Evolutionary conservation across 2,329 filamentous ascomycete genomes (phyloP).

Genomic region (Karstenula rhodostoma): DNA sequence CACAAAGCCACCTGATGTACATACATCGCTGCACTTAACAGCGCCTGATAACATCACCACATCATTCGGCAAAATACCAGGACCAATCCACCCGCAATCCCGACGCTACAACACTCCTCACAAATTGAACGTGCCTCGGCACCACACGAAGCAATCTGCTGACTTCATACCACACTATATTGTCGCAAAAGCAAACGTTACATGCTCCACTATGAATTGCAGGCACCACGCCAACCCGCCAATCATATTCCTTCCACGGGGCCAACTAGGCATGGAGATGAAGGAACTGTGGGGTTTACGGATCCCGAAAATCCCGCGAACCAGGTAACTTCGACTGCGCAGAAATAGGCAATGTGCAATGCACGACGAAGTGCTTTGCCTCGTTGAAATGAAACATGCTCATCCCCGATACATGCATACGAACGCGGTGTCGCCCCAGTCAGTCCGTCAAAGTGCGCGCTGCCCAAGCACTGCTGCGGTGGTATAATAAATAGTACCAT

Average conservation of each 20-base stretch:
- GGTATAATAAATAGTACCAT: slow-evolving; percentile 17
- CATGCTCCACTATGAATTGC: background rate
- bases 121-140: slow-evolving; percentile 6
- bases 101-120: slow-evolving; percentile 1
- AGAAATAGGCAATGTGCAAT: background rate
- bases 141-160: background rate
- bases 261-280: background rate
- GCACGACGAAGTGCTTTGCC: background rate
- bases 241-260: background rate
- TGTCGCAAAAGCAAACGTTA: background rate
- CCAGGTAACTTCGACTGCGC: background rate
- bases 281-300: background rate
- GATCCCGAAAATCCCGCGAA: background rate
- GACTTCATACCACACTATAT: background rate
- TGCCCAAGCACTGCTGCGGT: background rate
- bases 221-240: background rate
- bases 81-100: slow-evolving; percentile 2
- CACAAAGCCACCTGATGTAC: background rate
- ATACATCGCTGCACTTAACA: background rate
- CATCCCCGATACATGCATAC: background rate
- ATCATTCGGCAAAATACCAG: slow-evolving; percentile 9
- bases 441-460: background rate
- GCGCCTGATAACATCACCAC: slow-evolving; percentile 7
- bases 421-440: background rate
- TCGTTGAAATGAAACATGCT: slow-evolving; percentile 6